phyloP scores from a whole-genome alignment of 495 filamentous ascomycete genomes.

The Penicillium lividum region DNA sequence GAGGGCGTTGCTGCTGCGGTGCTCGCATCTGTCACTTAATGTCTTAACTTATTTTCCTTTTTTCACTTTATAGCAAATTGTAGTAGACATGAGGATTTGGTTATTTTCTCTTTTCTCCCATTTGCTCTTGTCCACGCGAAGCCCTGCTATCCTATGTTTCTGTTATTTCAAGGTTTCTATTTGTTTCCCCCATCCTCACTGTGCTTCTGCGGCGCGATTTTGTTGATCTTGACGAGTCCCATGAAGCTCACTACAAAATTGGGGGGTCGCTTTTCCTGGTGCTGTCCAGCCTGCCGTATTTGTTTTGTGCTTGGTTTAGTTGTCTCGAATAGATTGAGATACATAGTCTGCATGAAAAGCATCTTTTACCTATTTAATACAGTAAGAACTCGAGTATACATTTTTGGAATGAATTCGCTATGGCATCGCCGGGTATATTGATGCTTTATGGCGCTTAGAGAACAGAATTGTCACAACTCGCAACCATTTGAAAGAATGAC shows the following conservation, averaged over 20 bases:
- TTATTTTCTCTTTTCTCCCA: conserved; percentile 13
- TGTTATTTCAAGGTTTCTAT: neutral
- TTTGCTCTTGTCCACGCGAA: neutral
- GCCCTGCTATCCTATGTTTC: conserved; percentile 3
- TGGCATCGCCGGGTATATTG: neutral
- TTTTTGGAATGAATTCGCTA: neutral
- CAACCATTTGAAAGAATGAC: neutral
- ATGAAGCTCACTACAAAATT: conserved; percentile 24
- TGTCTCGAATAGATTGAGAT: conserved; percentile 18
- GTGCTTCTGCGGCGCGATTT: conserved; percentile 15
- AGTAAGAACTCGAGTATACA: too few relatives aligned
- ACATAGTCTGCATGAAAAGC: conserved; percentile 6
- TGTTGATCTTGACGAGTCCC: conserved; percentile 23
- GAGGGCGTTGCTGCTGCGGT: conserved; percentile 84
- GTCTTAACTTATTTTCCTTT: conserved; percentile 27
- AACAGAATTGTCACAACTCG: neutral
- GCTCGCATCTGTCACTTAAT: conserved; percentile 79
- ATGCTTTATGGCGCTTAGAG: neutral
- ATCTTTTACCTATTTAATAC: neutral
- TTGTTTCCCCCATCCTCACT: conserved; percentile 6
- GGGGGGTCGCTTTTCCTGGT: conserved; percentile 15
- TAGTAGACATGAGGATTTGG: conserved; percentile 29
- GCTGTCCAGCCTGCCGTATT: conserved; percentile 15
- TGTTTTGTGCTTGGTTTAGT: conserved; percentile 6
- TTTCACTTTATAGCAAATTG: conserved; percentile 32